Evolutionary conservation across 2,329 filamentous ascomycete species (phyloP).

Genomic region (Diplodia seriata): DNA sequence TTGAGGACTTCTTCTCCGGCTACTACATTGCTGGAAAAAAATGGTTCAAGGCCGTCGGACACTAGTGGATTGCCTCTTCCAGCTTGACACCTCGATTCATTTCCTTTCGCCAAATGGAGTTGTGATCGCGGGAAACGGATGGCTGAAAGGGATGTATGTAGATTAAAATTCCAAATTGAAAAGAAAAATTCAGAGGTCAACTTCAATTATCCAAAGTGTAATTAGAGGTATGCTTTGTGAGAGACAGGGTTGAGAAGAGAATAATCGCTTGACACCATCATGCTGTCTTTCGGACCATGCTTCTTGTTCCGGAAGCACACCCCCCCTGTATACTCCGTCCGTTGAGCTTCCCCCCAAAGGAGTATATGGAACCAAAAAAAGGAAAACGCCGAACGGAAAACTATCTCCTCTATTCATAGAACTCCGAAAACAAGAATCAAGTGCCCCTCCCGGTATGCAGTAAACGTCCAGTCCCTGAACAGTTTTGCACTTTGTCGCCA

Average conservation of each 20-base stretch:
- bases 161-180: too few relatives aligned
- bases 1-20: constrained; percentile 44
- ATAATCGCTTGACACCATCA: neutral
- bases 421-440: neutral
- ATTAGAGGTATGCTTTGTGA: neutral
- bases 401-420: neutral
- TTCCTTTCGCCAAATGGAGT: neutral
- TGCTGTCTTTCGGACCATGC: neutral
- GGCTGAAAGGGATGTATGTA: too few relatives aligned
- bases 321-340: neutral
- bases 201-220: neutral
- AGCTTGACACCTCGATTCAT: neutral
- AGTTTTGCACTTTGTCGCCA: neutral
- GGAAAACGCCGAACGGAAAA: neutral
- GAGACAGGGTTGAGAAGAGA: neutral
- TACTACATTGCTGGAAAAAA: constrained; percentile 34
- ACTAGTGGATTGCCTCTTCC: neutral
- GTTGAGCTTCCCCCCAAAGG: neutral
- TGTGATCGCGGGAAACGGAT: neutral
- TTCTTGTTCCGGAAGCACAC: neutral
- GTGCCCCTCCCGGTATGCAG: neutral
- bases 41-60: constrained; percentile 14
- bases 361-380: neutral
- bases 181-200: too few relatives aligned
- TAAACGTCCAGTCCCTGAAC: neutral